Base-by-base conservation (phyloP, 2,329 filamentous ascomycete genomes). In the Clarireedia monteithiana region DNA sequence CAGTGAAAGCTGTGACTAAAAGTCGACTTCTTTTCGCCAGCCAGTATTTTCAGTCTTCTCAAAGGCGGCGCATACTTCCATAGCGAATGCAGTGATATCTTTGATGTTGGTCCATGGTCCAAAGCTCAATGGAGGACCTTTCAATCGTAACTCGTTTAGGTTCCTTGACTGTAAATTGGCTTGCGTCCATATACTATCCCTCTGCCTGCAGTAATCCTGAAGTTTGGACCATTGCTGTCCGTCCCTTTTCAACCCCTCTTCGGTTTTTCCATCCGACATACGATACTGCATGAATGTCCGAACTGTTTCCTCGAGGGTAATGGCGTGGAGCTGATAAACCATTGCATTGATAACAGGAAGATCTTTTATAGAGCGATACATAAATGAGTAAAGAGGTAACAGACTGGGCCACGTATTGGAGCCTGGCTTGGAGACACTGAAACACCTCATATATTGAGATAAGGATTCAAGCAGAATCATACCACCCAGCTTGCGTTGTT, bases 341-440 rank as follows among this genome's bases (percentile, higher is more conserved):
- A 56, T 44, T 12, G 34, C 53, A 27, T 44, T 40, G 14, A 51
- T 48, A 17, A 46, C 40, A 1, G 53, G 53, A 39, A 56, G 34
- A 24, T 52, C 53, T 40, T 52, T 51, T n/a, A 27, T 26, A 17
- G 42, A 38, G 23, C 17, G n/a, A 12, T 7, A n/a, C 17, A 52
- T 30, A 39, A 27, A 52, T 45, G 30, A 7, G 39, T 23, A 26
- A 24, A 56, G 44, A 5, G 48, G 39, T 9, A 56, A 6, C 9
- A 56, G 23, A 17, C 72, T 73, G 26, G 72, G 67, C 77, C 77
- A 80, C 7, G 49, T 44, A 9, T 15, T 23, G 20, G 46, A 26
- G 9, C 17, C 15, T 17, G 17, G 7, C 14, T 27, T 48, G 30
- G 39, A 34, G 46, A 53, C 53, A 7, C 46, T 26, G 40, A 66